Evolutionary conservation across 1,284 basidiomycete species (phyloP), one percentile per base, ranked within the genome.

Genomic region (Malassezia yamatoensis): DNA sequence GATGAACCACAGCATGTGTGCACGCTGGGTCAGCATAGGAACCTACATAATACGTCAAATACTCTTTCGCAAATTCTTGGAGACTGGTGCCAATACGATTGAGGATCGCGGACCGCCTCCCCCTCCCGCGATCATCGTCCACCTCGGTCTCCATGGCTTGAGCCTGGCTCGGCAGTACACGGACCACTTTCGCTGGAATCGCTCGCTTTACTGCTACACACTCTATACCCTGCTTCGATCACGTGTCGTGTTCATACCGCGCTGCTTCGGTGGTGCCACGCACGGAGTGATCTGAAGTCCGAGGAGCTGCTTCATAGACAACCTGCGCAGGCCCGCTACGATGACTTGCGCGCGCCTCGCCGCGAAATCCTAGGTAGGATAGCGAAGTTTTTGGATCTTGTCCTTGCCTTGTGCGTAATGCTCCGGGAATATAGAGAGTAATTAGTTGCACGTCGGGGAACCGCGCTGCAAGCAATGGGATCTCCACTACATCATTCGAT

Each of bases 1-100:
- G 11, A 82, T 83, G 70, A 87, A 89, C 72, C 80, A 80, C 33
- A 78, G 59, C 21, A 83, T 73, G 59, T 84, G 83, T 20, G 76
- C 60, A 18, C 76, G 68, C 42, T 67, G 63, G n/a, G 24, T 39
- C 37, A 40, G 53, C 5, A n/a, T 15, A n/a, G 2, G 13, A 5
- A 54, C 53, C 33, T 29, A 54, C 53, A 50, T 58, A 66, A 47
- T 61, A 66, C 51, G 64, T 66, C 44, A 68, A 61, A 48, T 65
- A 58, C n/a, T 21, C 40, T 32, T n/a, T 5, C n/a, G 40, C 7
- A 29, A 4, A 29, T 29, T 29, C 24, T 29, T 29, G 3, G 4
- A 29, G 24, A 29, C 24, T 29, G 7, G 24, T 29, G 24, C 24
- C 24, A 7, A 29, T 29, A 7, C 24, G 24, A 29, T 7, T 29